Conservation (phyloP, 2,329 filamentous ascomycete genomes). For the Rutstroemia sp. region DNA sequence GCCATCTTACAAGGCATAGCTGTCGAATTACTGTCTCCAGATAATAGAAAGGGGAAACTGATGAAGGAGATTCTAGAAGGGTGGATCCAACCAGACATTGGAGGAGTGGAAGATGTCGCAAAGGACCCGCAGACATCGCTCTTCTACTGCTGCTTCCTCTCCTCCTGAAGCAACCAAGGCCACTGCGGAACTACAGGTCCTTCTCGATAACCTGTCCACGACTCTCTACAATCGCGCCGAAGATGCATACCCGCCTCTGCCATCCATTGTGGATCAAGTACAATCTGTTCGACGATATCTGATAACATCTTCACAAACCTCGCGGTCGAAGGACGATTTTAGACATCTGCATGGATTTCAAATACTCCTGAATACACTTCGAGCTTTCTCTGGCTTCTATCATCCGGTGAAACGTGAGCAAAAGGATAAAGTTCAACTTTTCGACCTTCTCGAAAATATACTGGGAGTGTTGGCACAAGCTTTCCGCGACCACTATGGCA, state of each 20-base stretch:
- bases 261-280: slow-evolving; percentile 26
- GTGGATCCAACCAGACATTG: slow-evolving; percentile 21
- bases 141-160: slow-evolving; percentile 54
- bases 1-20: slow-evolving; percentile 7
- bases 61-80: slow-evolving; percentile 21
- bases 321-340: slow-evolving; percentile 68
- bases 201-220: slow-evolving; percentile 42
- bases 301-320: slow-evolving; percentile 37
- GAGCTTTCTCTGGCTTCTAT: slow-evolving; percentile 69
- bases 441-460: slow-evolving; percentile 63
- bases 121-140: slow-evolving; percentile 51
- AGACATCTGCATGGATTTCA: slow-evolving; percentile 75
- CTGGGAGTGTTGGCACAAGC: slow-evolving; percentile 59
- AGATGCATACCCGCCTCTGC: slow-evolving; percentile 27
- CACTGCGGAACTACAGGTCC: slow-evolving; percentile 47
- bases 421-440: slow-evolving; percentile 56
- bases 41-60: slow-evolving; percentile 2
- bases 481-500: slow-evolving; percentile 74
- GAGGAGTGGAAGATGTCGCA: slow-evolving; percentile 39
- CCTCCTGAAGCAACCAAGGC: slow-evolving; percentile 51
- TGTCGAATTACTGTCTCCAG: slow-evolving; percentile 9
- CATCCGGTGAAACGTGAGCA: slow-evolving; percentile 54
- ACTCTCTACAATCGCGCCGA: slow-evolving; percentile 18
- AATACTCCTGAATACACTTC: slow-evolving; percentile 59
- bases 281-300: slow-evolving; percentile 27